Conservation (phyloP, 805 yeast genomes). For the Candida quercuum region DNA sequence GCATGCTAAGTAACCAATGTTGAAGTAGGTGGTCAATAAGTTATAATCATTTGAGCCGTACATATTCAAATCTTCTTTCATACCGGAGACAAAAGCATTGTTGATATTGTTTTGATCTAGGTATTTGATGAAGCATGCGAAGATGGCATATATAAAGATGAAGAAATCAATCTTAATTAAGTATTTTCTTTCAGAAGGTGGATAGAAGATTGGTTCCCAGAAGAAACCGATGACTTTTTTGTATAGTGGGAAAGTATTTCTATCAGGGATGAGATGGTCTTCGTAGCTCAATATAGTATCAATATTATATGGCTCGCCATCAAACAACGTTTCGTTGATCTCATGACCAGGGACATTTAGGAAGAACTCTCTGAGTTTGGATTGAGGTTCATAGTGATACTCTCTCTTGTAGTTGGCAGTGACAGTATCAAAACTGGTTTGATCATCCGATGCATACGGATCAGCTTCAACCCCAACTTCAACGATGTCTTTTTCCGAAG, state of each 20-base stretch:
- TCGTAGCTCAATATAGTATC: neutral
- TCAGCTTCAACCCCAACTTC: too few species aligned
- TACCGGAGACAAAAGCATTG: slow-evolving; percentile 63
- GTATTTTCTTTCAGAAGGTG: slow-evolving; percentile 4
- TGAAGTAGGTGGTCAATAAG: slow-evolving; percentile 2
- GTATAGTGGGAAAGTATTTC: neutral
- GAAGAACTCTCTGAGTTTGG: slow-evolving; percentile 26
- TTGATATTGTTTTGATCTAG: slow-evolving; percentile 53
- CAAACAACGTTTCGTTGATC: neutral
- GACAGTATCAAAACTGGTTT: neutral
- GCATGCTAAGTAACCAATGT: slow-evolving; percentile 3
- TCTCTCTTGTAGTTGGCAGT: slow-evolving; percentile 47
- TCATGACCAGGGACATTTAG: neutral
- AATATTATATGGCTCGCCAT: slow-evolving; percentile 1
- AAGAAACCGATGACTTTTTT: neutral
- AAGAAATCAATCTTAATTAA: slow-evolving; percentile 8
- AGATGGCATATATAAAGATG: slow-evolving; percentile 9
- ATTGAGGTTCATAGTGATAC: slow-evolving; percentile 36
- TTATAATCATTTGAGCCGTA: slow-evolving; percentile 49
- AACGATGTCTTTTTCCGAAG: too few species aligned
- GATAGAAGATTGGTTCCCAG: slow-evolving; percentile 4
- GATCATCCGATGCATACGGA: neutral
- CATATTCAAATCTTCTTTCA: slow-evolving; percentile 51
- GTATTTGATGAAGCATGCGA: slow-evolving; percentile 36
- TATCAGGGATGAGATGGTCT: neutral